phyloP scores from a whole-genome alignment of 1,284 basidiomycete genomes.

The Irpex lacteus region DNA sequence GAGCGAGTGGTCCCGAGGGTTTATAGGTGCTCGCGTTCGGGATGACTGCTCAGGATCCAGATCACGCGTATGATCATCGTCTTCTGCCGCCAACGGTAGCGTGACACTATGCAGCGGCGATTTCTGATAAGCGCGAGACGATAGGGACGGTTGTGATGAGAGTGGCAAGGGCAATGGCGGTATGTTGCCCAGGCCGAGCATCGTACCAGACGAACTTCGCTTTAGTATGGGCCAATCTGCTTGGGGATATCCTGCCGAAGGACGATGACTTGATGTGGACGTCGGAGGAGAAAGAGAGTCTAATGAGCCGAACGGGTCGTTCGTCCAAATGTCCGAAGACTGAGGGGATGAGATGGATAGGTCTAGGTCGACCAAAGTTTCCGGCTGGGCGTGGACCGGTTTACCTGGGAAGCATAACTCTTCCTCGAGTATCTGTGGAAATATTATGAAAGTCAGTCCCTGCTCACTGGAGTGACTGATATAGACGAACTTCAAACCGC shows the following conservation, averaged over 20 bases:
- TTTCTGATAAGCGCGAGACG: neutral
- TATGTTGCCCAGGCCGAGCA: neutral
- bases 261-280: neutral
- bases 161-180: neutral
- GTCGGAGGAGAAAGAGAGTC: conserved; percentile 1
- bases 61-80: neutral
- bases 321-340: neutral
- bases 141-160: neutral
- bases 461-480: neutral
- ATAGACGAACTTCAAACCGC: conserved; percentile 52
- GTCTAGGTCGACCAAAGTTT: conserved; percentile 3
- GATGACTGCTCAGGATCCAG: neutral
- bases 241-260: neutral
- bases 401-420: conserved; percentile 68
- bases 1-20: conserved; percentile 66
- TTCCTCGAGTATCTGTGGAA: conserved; percentile 61
- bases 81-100: neutral
- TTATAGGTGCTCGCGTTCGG: conserved; percentile 19
- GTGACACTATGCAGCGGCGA: neutral
- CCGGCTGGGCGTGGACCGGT: conserved; percentile 8
- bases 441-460: conserved; percentile 2
- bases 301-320: neutral
- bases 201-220: neutral
- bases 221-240: neutral
- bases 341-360: conserved; percentile 3